Percentiles rank a stretch among this genome's conserved stretches.
Conservation (phyloP, 1,284 basidiomycete species). For the Moniliophthora roreri region DNA sequence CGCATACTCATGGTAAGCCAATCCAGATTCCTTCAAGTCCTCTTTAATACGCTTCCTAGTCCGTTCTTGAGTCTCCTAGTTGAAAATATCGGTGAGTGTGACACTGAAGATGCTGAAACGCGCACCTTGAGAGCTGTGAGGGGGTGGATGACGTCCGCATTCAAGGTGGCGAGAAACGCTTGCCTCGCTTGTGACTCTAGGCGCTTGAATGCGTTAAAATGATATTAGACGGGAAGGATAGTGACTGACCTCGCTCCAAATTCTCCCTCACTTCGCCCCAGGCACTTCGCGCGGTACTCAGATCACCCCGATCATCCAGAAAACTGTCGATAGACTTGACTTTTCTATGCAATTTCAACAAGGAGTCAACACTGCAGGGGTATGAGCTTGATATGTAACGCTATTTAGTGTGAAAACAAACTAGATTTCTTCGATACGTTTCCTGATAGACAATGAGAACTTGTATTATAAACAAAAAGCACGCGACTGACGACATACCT, state of each 20-base stretch:
- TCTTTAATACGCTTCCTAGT: slow-evolving; percentile 89
- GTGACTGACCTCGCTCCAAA: slow-evolving; percentile 66
- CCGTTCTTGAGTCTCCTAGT: slow-evolving; percentile 81
- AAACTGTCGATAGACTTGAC: slow-evolving; percentile 65
- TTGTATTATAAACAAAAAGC: slow-evolving; percentile 11
- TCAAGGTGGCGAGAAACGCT: slow-evolving; percentile 72
- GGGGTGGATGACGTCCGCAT: slow-evolving; percentile 70
- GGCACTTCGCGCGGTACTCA: slow-evolving; percentile 63
- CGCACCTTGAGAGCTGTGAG: slow-evolving; percentile 66
- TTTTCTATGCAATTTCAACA: slow-evolving; percentile 70
- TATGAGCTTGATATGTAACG: slow-evolving; percentile 1
- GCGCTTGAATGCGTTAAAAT: slow-evolving; percentile 3
- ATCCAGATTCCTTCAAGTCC: slow-evolving; percentile 75
- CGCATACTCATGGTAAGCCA: slow-evolving; percentile 76
- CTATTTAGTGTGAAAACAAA: slow-evolving; percentile 35
- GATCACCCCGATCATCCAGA: slow-evolving; percentile 62
- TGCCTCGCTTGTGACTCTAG: slow-evolving; percentile 80
- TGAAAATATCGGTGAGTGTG: slow-evolving; percentile 7
- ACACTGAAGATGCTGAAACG: neutral
- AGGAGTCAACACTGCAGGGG: slow-evolving; percentile 60
- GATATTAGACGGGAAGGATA: slow-evolving; percentile 4
- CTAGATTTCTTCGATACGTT: slow-evolving; percentile 83
- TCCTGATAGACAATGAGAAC: slow-evolving; percentile 42
- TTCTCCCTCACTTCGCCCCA: slow-evolving; percentile 87
- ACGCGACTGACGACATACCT: slow-evolving; percentile 49